Conservation (phyloP, 2,329 filamentous ascomycete species). For the Fusarium abutilonis region DNA sequence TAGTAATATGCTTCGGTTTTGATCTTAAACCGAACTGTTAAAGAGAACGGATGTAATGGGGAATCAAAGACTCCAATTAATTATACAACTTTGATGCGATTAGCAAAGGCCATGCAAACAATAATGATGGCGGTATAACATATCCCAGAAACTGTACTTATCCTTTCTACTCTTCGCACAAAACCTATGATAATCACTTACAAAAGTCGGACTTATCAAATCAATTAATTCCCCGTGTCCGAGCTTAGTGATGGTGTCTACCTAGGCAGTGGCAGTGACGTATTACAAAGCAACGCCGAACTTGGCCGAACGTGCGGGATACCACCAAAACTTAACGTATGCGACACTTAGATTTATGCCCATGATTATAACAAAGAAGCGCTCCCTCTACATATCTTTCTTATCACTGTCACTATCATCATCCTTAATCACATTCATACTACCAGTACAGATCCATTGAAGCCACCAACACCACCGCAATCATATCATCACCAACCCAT, state of each 20-base stretch:
- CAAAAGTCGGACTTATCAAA: conserved; percentile 12
- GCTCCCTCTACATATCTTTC: not conserved
- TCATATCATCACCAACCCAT: conserved; percentile 10
- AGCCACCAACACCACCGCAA: conserved; percentile 14
- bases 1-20: no score
- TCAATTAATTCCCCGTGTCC: not conserved
- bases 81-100: no score
- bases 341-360: conserved; percentile 1
- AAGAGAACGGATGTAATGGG: no score
- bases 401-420: conserved; percentile 6
- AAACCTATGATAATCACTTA: not conserved
- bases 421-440: not conserved
- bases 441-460: not conserved
- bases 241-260: conserved; percentile 15
- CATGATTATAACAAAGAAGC: not conserved
- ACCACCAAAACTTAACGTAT: conserved; percentile 1
- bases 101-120: no score
- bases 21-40: no score
- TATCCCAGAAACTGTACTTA: no score
- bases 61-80: no score
- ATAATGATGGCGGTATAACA: no score
- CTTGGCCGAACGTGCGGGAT: conserved; percentile 37
- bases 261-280: conserved; percentile 46
- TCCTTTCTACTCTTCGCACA: no score
- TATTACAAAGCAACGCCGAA: conserved; percentile 57